Base-by-base conservation (phyloP, 2,329 filamentous ascomycete genomes). In the Epicoccum sorghinum region DNA sequence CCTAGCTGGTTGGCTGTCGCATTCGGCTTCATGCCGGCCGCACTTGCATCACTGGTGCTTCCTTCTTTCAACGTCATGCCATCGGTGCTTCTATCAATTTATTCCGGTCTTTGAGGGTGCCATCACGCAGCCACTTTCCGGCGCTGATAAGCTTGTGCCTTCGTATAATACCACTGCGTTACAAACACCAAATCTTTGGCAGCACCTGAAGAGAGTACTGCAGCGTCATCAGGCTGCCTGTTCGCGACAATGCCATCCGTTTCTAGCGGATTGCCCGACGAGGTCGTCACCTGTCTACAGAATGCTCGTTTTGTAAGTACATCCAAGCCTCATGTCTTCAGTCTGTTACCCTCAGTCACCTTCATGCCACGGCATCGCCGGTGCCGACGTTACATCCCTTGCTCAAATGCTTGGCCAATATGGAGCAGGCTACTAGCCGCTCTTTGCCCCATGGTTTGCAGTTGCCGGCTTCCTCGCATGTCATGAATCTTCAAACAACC, bases 211-310 rank as follows among this genome's bases (percentile, higher is more conserved):
- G 6, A 18, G 25, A 12, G 6, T 4, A 9, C 10, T 24, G 37
- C 37, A 6, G 13, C 39, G 13, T 4, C 24, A 18, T 41, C 39
- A 14, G 14, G 4, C 32, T 3, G 14, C 7, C 29, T 1, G 13
- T 32, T 23, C 7, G n/a, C 33, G 12, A 27, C 32, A 9, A 39
- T 39, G 29, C 35, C 53, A 36, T 45, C 56, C 42, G 57, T 57
- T 47, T 88, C 90, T 33, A 81, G 82, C 53, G 83, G 83, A 7
- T 83, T 98, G 2, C 95, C 95, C 0, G 80, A 83, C 4, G 93
- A 97, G 75, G 95, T 98, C 22, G 84, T 95, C 10, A 88, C 92
- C 68, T 97, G 93, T 72, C 86, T 99, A 23, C 88, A 96, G 72
- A 98, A 97, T 79, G 91, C 93, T 44, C 89, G 93, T 66, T 99